phyloP scores from a whole-genome alignment of 352 stramenopile genomes.

The Halophytophthora batemanensis region DNA sequence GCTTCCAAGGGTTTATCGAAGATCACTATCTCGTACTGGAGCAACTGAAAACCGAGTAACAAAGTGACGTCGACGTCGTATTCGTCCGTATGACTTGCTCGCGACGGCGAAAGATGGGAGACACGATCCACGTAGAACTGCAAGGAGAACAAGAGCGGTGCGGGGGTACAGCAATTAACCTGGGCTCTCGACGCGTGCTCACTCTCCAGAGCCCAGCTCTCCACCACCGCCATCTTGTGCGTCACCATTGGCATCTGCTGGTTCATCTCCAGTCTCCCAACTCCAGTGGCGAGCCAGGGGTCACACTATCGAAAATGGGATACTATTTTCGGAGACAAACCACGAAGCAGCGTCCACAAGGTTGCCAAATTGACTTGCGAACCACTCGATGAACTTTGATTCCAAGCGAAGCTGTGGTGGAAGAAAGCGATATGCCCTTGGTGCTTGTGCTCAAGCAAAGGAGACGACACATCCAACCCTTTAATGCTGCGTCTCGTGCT shows the following conservation, averaged over 20 bases:
- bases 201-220: background rate
- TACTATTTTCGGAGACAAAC: too few relatives aligned
- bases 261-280: too few relatives aligned
- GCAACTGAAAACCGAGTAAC: constrained; percentile 42
- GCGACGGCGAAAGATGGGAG: background rate
- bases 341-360: too few relatives aligned
- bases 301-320: too few relatives aligned
- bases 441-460: too few relatives aligned
- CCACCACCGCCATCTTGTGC: constrained; percentile 4
- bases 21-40: constrained; percentile 52
- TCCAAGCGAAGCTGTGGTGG: too few relatives aligned
- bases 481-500: constrained; percentile 47
- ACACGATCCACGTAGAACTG: constrained; percentile 36
- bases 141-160: constrained; percentile 38
- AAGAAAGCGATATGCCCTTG: background rate
- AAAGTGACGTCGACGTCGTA: background rate
- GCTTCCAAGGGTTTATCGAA: constrained; percentile 21
- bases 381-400: too few relatives aligned
- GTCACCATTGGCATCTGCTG: background rate
- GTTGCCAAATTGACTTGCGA: too few relatives aligned
- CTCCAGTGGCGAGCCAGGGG: too few relatives aligned
- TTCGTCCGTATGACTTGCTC: background rate
- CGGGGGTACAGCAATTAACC: background rate
- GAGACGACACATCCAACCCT: background rate
- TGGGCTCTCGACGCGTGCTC: background rate